These are phyloP conservation scores for Rubia tinctorum DNA, from an alignment of 305 asterid species.

Conservation along the genomic window DNA sequence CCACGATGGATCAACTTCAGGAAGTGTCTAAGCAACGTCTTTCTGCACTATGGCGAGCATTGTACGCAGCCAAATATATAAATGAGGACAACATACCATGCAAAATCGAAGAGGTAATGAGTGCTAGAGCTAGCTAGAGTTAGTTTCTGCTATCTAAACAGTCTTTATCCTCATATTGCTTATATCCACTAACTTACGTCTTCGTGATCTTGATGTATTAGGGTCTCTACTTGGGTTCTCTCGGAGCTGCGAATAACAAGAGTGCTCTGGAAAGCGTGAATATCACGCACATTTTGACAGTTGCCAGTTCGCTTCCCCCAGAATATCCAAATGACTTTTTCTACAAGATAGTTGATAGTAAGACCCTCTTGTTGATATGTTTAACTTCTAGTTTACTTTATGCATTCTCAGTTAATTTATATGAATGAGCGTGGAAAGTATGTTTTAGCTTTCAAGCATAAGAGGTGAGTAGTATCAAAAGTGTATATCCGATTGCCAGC, in stretches of 20 bases:
- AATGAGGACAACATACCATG: conserved; percentile 53
- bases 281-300: conserved; percentile 64
- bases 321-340: conserved; percentile 53
- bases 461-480: neutral
- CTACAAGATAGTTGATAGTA: conserved; percentile 56
- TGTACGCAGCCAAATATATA: conserved; percentile 30
- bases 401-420: neutral
- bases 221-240: conserved; percentile 84
- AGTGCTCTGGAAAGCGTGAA: conserved; percentile 51
- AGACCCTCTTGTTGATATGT: conserved; percentile 9
- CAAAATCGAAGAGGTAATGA: conserved; percentile 70
- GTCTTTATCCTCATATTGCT: neutral
- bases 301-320: conserved; percentile 44
- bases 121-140: neutral
- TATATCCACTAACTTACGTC: neutral
- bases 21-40: conserved; percentile 29
- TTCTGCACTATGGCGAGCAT: conserved; percentile 39
- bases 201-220: conserved; percentile 24
- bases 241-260: conserved; percentile 64
- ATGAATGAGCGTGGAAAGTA: neutral
- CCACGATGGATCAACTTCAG: conserved; percentile 30
- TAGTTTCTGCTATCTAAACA: neutral
- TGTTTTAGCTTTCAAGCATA: neutral
- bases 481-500: neutral
- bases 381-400: neutral